A percentile compares a stretch with the other conserved stretches of the same genome.
Evolutionary conservation across 2,329 filamentous ascomycete genomes (phyloP).

Genomic region (Rhinocladiella mackenziei): DNA sequence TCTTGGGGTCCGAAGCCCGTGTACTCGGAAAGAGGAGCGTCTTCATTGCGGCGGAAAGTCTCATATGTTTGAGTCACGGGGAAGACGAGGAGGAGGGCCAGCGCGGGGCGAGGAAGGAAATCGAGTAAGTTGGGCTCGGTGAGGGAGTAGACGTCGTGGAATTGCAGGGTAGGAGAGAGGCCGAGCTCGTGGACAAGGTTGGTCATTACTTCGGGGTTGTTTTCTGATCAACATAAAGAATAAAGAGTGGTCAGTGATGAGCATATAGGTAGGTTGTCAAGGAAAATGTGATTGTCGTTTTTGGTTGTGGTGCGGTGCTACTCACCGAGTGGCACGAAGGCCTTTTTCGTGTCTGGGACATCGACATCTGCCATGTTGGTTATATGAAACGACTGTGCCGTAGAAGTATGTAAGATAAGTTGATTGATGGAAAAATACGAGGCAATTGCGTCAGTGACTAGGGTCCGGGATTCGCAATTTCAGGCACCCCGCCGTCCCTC

Average conservation of each 20-base stretch:
- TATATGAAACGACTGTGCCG: too few species aligned
- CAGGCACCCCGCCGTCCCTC: not conserved
- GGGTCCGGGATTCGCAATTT: not conserved
- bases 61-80: constrained; percentile 79
- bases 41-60: constrained; percentile 68
- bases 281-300: not conserved
- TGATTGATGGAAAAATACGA: not conserved
- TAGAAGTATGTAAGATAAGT: too few species aligned
- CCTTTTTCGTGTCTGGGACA: constrained; percentile 39
- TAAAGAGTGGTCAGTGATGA: constrained; percentile 1
- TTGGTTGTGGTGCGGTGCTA: not conserved
- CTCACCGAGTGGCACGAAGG: constrained; percentile 48
- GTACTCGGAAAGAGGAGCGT: constrained; percentile 62
- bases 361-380: constrained; percentile 29
- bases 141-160: constrained; percentile 91
- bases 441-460: not conserved
- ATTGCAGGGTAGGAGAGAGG: constrained; percentile 67
- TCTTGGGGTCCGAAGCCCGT: constrained; percentile 62
- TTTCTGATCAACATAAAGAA: constrained; percentile 44
- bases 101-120: constrained; percentile 81
- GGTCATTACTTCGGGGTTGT: constrained; percentile 87
- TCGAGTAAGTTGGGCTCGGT: constrained; percentile 77
- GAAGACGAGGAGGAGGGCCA: constrained; percentile 88
- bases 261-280: not conserved
- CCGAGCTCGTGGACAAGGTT: constrained; percentile 77